Base-by-base conservation (phyloP, 169 alveolate genomes). In the Plasmodium vinckei region DNA sequence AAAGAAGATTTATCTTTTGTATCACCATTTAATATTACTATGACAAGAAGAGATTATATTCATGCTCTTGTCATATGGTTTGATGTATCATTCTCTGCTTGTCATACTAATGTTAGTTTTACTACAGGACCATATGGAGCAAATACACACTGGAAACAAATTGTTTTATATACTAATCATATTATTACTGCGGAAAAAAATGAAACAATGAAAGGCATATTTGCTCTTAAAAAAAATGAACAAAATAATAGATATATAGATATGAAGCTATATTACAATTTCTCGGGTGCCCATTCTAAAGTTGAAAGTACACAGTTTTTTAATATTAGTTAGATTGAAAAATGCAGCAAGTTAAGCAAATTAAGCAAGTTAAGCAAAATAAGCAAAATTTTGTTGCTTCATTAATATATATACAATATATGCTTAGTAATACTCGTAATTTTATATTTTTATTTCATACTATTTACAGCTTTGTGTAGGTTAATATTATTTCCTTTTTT, bases 51-150 rank as follows among this genome's bases (percentile, higher is more conserved):
- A 73, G 98, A 96, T 89, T 96, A 92, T 87, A 92, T 96, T 49
- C 98, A 96, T 71, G 98, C 98, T n/a, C 89, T 96, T 42, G 97
- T 97, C 44, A 96, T 97, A 39, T 97, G 99, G 99, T 97, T 97
- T 73, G 99, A 97, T 86, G 97, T 97, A 15, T 87, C 93, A 33
- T 97, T 97, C 89, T 87, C 97, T 19, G 92, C 95, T 60, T 95
- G 98, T 70, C 96, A 95, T 75, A 95, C 95, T 57, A 97, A 98
- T 9, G 77, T 97, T 25, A 93, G 94, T 25, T 75, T 97, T 63
- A 95, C 96, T 60, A 97, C 99, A 9, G 94, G 98, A 13, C 98
- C 98, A 7, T 82, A 88, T 53, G 92, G 94, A 0, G 79, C 73
- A 51, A 87, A 86, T 84, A 97, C 99, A 0, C 99, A 97, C 89